Conservation (phyloP, 2,329 filamentous ascomycete species). For the Dothideomycetes sp. region DNA sequence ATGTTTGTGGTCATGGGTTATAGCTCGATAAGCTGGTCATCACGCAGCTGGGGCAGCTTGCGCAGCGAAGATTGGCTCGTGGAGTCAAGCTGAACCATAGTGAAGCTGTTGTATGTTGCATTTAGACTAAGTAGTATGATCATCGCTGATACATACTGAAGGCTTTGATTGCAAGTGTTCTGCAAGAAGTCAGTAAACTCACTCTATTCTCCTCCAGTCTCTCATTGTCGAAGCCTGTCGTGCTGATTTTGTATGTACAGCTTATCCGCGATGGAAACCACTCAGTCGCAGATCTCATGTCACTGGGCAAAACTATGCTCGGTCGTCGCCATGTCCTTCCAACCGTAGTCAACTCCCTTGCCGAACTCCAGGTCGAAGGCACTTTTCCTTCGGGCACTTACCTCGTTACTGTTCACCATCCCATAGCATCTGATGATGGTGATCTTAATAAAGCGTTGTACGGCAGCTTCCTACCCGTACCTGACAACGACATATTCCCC, state of each 20-base stretch:
- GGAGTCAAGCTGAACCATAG: slow-evolving; percentile 84
- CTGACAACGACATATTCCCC: slow-evolving; percentile 58
- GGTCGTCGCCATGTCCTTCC: slow-evolving; percentile 86
- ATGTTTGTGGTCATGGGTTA: background rate
- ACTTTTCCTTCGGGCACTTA: slow-evolving; percentile 88
- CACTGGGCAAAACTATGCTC: slow-evolving; percentile 81
- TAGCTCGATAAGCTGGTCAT: slow-evolving; percentile 95
- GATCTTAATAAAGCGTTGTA: slow-evolving; percentile 81
- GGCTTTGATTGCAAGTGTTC: slow-evolving; percentile 76
- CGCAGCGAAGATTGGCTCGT: slow-evolving; percentile 77
- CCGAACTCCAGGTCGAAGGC: slow-evolving; percentile 85
- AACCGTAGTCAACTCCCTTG: slow-evolving; percentile 66
- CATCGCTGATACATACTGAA: slow-evolving; percentile 32
- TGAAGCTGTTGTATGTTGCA: slow-evolving; percentile 61
- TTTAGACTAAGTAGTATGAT: slow-evolving; percentile 11
- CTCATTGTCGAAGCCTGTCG: background rate
- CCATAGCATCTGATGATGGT: slow-evolving; percentile 76
- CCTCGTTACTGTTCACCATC: slow-evolving; percentile 87
- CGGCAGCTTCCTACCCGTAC: slow-evolving; percentile 80
- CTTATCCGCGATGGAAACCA: slow-evolving; percentile 94
- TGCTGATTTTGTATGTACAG: slow-evolving; percentile 38
- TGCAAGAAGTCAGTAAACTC: slow-evolving; percentile 61
- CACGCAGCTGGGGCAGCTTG: slow-evolving; percentile 76
- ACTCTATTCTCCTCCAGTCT: background rate
- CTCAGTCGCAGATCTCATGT: slow-evolving; percentile 87